Base-by-base conservation (phyloP, 768 basidiomycete species). In the Trametes cingulata region DNA sequence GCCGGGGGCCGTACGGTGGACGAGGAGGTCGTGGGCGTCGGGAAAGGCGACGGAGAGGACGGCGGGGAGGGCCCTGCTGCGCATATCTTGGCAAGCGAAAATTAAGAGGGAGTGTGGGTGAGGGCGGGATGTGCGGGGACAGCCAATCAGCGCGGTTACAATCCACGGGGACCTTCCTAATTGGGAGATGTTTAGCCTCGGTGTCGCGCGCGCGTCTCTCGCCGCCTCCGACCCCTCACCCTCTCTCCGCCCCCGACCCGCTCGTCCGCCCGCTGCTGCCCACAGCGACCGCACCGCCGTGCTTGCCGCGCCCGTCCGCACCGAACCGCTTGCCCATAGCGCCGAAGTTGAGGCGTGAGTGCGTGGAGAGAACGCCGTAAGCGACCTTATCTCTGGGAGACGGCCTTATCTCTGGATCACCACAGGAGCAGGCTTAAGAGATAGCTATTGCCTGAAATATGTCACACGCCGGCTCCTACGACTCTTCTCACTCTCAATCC, bases 401-500 rank as follows among this genome's bases (percentile, higher is more conserved):
- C 13, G 20, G 47, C 33, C 60, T 61, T 61, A 61, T 61, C 60
- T 61, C 54, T 56, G 54, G 37, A 61, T 61, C 60, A 61, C 41
- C 33, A 37, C 43, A 41, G 47, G 49, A 41, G 49, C 17, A n/a
- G 41, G 20, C n/a, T 42, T 25, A 39, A 43, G 40, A 39, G 53
- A 54, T 60, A 55, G 51, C 46, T 47, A 13, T 17, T n/a, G 20
- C 39, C 41, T 29, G 56, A 46, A 68, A 61, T 51, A 72, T 72
- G 71, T 72, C 71, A 66, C 69, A 69, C 71, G 71, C 71, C 39
- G 70, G 68, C 56, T 72, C 71, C 43, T 70, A 70, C 69, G 69
- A 83, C 78, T 87, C 88, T 64, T 88, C 86, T 74, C 82, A 76
- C 79, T 86, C 77, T 77, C 83, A 77, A 71, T 90, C 88, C 73